These are phyloP conservation scores for Xylariomycetidae sp. DNA, from an alignment of 2,329 filamentous ascomycete species.

Conservation along the genomic window DNA sequence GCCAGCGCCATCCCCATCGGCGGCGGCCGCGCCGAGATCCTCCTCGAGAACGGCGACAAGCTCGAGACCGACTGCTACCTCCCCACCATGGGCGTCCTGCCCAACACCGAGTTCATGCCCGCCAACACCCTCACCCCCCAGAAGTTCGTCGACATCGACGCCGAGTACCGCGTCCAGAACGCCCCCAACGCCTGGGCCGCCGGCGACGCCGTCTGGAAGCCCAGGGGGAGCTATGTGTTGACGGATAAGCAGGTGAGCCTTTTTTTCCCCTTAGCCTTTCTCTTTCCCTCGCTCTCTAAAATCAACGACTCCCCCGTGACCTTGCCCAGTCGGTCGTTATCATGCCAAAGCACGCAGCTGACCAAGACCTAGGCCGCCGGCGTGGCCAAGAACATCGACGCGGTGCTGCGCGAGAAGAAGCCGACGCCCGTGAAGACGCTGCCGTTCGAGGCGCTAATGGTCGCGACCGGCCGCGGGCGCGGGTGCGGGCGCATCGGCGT, in stretches of 20 bases:
- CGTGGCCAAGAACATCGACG: conserved; percentile 49
- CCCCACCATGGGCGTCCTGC: conserved; percentile 47
- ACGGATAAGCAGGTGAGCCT: conserved; percentile 41
- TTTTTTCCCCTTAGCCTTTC: not conserved
- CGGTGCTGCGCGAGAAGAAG: conserved; percentile 37
- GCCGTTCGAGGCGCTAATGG: conserved; percentile 42
- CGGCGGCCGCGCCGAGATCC: conserved; percentile 43
- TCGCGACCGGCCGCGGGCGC: conserved; percentile 42
- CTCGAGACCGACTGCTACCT: conserved; percentile 51
- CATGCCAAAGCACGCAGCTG: too few relatives aligned
- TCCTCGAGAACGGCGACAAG: conserved; percentile 39
- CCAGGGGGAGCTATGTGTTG: conserved; percentile 37
- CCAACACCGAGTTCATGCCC: conserved; percentile 50
- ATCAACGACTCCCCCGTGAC: conserved; percentile 41
- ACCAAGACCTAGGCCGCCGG: conserved; percentile 39
- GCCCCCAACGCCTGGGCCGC: conserved; percentile 44
- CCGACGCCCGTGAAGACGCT: conserved; percentile 40
- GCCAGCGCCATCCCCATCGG: conserved; percentile 24
- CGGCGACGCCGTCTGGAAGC: conserved; percentile 47
- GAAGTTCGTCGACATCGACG: conserved; percentile 44
- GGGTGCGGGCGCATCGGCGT: conserved; percentile 43
- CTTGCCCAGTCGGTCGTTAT: too few relatives aligned
- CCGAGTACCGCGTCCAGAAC: conserved; percentile 41
- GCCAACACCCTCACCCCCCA: conserved; percentile 35
- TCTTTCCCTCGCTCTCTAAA: not conserved